phyloP scores from a whole-genome alignment of 305 asterid genomes.

The Fraxinus ornus region DNA sequence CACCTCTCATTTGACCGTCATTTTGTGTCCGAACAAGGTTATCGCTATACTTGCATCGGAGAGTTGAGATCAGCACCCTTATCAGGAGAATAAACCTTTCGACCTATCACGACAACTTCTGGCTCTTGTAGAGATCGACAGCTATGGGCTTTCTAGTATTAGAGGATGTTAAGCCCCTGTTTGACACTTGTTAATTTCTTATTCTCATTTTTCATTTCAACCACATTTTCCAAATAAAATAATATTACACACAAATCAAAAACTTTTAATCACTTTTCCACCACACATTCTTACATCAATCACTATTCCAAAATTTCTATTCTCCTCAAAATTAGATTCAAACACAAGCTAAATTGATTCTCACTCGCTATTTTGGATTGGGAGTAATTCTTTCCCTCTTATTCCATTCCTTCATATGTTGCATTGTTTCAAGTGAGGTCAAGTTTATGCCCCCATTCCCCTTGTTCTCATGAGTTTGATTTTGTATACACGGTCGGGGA shows the following conservation, averaged over 20 bases:
- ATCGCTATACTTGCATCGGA: background rate
- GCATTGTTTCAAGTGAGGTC: background rate
- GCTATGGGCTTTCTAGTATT: background rate
- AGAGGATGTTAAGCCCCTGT: background rate
- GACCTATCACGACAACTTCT: background rate
- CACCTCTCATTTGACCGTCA: background rate
- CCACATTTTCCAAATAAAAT: too few relatives aligned
- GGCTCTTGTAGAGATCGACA: background rate
- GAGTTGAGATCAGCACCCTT: background rate
- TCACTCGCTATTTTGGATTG: background rate
- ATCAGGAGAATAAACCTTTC: background rate
- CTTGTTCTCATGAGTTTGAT: background rate
- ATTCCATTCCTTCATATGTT: background rate
- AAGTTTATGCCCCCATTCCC: background rate
- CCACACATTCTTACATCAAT: too few relatives aligned
- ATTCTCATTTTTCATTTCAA: too few relatives aligned
- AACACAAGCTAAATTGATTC: background rate
- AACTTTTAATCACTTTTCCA: too few relatives aligned
- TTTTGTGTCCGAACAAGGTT: background rate
- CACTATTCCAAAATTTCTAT: too few relatives aligned
- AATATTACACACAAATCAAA: too few relatives aligned
- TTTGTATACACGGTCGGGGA: background rate
- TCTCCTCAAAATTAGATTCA: too few relatives aligned
- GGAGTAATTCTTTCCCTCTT: background rate
- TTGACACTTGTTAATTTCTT: too few relatives aligned